Evolutionary conservation across 1,284 basidiomycete species (phyloP).

Genomic region (Waitea zeae): DNA sequence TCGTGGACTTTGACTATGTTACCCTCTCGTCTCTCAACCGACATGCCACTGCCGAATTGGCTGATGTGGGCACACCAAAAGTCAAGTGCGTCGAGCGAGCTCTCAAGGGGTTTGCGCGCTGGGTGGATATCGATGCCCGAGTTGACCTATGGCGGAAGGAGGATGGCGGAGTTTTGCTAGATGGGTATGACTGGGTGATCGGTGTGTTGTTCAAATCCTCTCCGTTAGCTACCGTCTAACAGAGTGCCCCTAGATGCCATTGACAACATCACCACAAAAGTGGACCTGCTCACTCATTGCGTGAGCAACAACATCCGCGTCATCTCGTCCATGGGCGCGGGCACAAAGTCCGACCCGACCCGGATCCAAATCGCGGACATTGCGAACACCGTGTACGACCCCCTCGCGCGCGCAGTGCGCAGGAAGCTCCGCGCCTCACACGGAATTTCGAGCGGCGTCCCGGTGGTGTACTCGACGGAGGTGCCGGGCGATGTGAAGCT

Average conservation of each 20-base stretch:
- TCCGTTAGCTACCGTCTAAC: slow-evolving; percentile 6
- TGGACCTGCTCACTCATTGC: slow-evolving; percentile 77
- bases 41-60: slow-evolving; percentile 82
- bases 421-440: slow-evolving; percentile 40
- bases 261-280: slow-evolving; percentile 93
- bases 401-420: slow-evolving; percentile 83
- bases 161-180: slow-evolving; percentile 51
- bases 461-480: slow-evolving; percentile 95
- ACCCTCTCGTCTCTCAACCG: slow-evolving; percentile 86
- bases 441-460: slow-evolving; percentile 56
- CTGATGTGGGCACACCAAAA: slow-evolving; percentile 91
- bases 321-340: slow-evolving; percentile 95
- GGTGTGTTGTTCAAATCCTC: slow-evolving; percentile 22
- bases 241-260: slow-evolving; percentile 55
- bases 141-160: slow-evolving; percentile 76
- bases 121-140: slow-evolving; percentile 67
- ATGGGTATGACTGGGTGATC: slow-evolving; percentile 81
- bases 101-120: slow-evolving; percentile 52
- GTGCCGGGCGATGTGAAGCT: slow-evolving; percentile 79
- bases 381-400: slow-evolving; percentile 86
- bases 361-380: slow-evolving; percentile 93
- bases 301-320: slow-evolving; percentile 61
- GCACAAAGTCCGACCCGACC: slow-evolving; percentile 93
- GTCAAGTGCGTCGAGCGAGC: slow-evolving; percentile 70
- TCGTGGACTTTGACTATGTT: slow-evolving; percentile 87